Evolutionary conservation across 768 basidiomycete genomes (phyloP).

Genomic region (Lactifluus piperatus): DNA sequence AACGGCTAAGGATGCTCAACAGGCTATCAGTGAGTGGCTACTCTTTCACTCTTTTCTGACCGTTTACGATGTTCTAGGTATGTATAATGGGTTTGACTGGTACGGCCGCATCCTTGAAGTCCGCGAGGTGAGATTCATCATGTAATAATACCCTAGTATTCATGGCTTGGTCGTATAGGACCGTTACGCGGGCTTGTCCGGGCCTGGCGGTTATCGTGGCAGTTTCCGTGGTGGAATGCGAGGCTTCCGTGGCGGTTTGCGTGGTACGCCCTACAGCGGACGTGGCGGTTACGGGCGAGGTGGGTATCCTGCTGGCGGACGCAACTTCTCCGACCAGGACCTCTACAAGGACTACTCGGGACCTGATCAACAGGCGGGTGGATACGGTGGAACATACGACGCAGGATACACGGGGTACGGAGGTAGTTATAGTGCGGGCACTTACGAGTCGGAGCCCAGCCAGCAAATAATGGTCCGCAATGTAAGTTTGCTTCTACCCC

Average conservation of each 20-base stretch:
- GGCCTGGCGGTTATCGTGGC: slow-evolving; percentile 49
- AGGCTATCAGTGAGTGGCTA: slow-evolving; percentile 71
- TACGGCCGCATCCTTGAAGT: slow-evolving; percentile 94
- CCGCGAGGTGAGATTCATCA: slow-evolving; percentile 57
- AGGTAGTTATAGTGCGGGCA: slow-evolving; percentile 27
- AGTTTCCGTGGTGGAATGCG: slow-evolving; percentile 37
- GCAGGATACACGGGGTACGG: slow-evolving; percentile 27
- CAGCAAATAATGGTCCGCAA: slow-evolving; percentile 99
- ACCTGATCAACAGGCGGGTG: slow-evolving; percentile 56
- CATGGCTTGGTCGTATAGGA: slow-evolving; percentile 39
- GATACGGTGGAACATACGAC: slow-evolving; percentile 30
- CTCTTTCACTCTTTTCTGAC: background rate
- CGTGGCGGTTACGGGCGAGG: slow-evolving; percentile 52
- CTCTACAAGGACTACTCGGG: slow-evolving; percentile 91
- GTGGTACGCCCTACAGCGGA: slow-evolving; percentile 44
- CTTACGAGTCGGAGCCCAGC: slow-evolving; percentile 64
- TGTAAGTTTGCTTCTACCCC: slow-evolving; percentile 42
- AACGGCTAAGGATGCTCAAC: slow-evolving; percentile 79
- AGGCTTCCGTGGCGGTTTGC: slow-evolving; percentile 39
- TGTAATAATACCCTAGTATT: background rate
- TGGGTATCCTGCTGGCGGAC: slow-evolving; percentile 35
- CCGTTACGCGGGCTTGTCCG: slow-evolving; percentile 80
- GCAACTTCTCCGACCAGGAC: slow-evolving; percentile 81
- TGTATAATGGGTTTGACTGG: slow-evolving; percentile 98
- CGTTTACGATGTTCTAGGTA: slow-evolving; percentile 41